Percentiles rank a stretch among this genome's conserved stretches.
Conservation (phyloP, 1,139 yeast genomes). For the Magnusiomyces ingens region DNA sequence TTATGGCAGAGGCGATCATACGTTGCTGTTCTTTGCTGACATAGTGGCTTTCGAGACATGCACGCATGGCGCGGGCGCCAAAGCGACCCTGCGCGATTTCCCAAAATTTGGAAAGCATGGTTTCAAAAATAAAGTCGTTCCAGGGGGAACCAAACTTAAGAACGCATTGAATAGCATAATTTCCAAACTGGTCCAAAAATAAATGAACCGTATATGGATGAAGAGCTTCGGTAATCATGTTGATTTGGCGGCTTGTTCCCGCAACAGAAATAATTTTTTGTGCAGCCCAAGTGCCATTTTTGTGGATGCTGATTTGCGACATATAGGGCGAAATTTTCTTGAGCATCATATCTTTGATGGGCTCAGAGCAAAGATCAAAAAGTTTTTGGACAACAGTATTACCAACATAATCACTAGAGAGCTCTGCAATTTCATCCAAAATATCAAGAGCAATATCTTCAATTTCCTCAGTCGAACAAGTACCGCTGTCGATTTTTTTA, state of each 20-base stretch:
- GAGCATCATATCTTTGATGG: slow-evolving; percentile 74
- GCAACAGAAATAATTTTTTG: slow-evolving; percentile 87
- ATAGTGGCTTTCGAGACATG: slow-evolving; percentile 75
- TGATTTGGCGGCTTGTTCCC: slow-evolving; percentile 59
- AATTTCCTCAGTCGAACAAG: slow-evolving; percentile 46
- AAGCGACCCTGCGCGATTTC: slow-evolving; percentile 82
- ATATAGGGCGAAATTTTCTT: slow-evolving; percentile 71
- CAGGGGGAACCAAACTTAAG: slow-evolving; percentile 82
- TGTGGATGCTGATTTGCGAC: slow-evolving; percentile 90
- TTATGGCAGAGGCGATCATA: slow-evolving; percentile 72
- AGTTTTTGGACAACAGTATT: slow-evolving; percentile 92
- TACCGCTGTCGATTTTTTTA: slow-evolving; percentile 43
- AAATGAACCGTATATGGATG: slow-evolving; percentile 79
- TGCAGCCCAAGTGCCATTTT: slow-evolving; percentile 99
- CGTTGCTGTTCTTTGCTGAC: slow-evolving; percentile 62
- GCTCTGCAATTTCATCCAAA: slow-evolving; percentile 84
- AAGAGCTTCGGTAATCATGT: slow-evolving; percentile 60
- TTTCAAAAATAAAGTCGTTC: slow-evolving; percentile 84
- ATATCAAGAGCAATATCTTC: slow-evolving; percentile 81
- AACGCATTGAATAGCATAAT: slow-evolving; percentile 92
- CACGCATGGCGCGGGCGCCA: slow-evolving; percentile 92
- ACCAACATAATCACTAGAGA: slow-evolving; percentile 89
- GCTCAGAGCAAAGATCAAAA: slow-evolving; percentile 64
- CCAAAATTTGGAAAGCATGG: slow-evolving; percentile 71
- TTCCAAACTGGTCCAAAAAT: slow-evolving; percentile 93